These are phyloP conservation scores for Neopestalotiopsis clavispora DNA, from an alignment of 2,329 filamentous ascomycete genomes.

Conservation along the genomic window DNA sequence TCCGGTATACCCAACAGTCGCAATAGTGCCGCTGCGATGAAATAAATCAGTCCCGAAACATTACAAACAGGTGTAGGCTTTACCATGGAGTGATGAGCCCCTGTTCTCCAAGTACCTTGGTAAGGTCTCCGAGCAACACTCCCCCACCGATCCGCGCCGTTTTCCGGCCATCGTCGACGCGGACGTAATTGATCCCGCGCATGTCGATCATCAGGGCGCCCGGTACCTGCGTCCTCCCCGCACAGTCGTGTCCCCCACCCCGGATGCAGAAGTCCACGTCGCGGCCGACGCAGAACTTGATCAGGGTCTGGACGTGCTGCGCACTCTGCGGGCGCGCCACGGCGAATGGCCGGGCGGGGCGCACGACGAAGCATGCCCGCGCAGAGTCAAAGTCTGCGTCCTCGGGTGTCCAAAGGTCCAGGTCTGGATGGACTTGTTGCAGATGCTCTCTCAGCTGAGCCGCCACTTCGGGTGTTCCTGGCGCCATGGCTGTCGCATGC, in stretches of 20 bases:
- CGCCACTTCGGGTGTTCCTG: background rate
- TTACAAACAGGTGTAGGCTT: slow-evolving; percentile 17
- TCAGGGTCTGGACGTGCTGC: slow-evolving; percentile 25
- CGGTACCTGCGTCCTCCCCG: slow-evolving; percentile 34
- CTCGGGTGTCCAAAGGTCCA: background rate
- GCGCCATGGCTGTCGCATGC: background rate
- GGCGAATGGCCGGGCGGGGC: slow-evolving; percentile 21
- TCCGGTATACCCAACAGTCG: slow-evolving; percentile 37
- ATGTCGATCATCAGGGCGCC: slow-evolving; percentile 42
- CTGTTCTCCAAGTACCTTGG: slow-evolving; percentile 30
- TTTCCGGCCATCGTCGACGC: slow-evolving; percentile 29
- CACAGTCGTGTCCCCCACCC: slow-evolving; percentile 41
- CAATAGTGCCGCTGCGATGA: slow-evolving; percentile 25
- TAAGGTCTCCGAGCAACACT: slow-evolving; percentile 35
- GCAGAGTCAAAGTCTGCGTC: slow-evolving; percentile 24
- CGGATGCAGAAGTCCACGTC: slow-evolving; percentile 33
- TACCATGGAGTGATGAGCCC: slow-evolving; percentile 35
- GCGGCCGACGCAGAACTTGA: slow-evolving; percentile 25
- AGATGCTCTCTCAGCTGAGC: background rate
- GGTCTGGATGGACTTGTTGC: background rate
- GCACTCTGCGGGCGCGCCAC: slow-evolving; percentile 27
- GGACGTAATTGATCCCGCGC: slow-evolving; percentile 39
- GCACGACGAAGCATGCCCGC: slow-evolving; percentile 22
- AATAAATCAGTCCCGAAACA: too few species aligned
- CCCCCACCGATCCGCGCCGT: slow-evolving; percentile 43